Percentiles rank a stretch among this genome's conserved stretches.
Evolutionary conservation across 352 stramenopile genomes (phyloP).

Genomic region (Pythium coloratum): DNA sequence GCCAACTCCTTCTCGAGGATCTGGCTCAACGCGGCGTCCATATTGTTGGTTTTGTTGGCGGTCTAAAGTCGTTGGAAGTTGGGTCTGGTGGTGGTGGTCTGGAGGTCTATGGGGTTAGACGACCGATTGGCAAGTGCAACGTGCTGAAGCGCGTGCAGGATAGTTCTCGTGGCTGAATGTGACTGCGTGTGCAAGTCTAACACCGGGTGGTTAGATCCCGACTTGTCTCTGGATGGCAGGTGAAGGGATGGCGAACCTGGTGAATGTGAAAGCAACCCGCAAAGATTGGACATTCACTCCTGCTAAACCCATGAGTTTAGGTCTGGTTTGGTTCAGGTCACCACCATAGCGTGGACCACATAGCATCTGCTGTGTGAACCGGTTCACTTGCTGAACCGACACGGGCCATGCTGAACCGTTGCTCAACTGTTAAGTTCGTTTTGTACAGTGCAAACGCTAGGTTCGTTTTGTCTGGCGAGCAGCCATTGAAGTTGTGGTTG

Average conservation of each 20-base stretch:
- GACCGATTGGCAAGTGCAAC: constrained; percentile 13
- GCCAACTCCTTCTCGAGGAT: constrained; percentile 28
- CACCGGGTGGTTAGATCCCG: constrained; percentile 2
- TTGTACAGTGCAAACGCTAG: not conserved
- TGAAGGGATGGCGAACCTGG: not conserved
- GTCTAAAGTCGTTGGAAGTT: constrained; percentile 1
- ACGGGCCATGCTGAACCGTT: not conserved
- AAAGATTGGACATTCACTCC: constrained; percentile 28
- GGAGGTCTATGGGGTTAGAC: not conserved
- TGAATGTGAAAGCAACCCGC: not conserved
- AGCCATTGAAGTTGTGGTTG: constrained; percentile 6
- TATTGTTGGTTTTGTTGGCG: not conserved
- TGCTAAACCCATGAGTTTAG: not conserved
- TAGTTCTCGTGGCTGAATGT: constrained; percentile 12
- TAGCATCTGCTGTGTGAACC: not conserved
- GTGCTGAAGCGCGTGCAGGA: not conserved
- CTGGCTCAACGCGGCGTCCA: constrained; percentile 26
- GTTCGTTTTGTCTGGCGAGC: not conserved
- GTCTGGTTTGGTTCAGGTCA: not conserved
- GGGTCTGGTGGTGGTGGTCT: not conserved
- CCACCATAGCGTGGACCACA: constrained; percentile 13
- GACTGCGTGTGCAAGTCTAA: constrained; percentile 12
- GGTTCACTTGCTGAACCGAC: not conserved
- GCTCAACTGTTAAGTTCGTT: not conserved
- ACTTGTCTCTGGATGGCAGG: constrained; percentile 4